Conservation (phyloP, 768 basidiomycete species). For the Tricholoma terreum region DNA sequence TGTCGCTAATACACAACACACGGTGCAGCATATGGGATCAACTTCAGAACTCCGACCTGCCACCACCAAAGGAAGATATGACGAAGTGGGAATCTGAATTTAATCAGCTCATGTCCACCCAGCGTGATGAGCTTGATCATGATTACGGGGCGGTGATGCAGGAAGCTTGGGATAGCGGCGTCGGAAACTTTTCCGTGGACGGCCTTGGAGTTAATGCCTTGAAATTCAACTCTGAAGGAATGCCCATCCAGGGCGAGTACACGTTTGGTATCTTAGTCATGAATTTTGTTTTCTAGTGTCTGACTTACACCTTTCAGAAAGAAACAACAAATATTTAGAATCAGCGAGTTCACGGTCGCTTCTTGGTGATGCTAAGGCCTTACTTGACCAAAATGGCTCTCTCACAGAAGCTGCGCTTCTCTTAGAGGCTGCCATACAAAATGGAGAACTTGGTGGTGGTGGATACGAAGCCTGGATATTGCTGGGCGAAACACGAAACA, state of each 20-base stretch:
- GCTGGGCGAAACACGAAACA: conserved; percentile 82
- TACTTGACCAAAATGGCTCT: conserved; percentile 79
- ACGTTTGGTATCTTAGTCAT: conserved; percentile 60
- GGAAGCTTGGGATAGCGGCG: conserved; percentile 58
- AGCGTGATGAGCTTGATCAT: conserved; percentile 62
- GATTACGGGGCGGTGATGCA: conserved; percentile 65
- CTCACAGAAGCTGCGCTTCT: conserved; percentile 83
- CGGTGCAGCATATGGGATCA: conserved; percentile 57
- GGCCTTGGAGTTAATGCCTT: conserved; percentile 29
- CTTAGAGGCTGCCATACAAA: conserved; percentile 88
- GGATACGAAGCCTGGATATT: conserved; percentile 92
- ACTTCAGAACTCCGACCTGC: conserved; percentile 53
- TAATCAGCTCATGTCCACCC: conserved; percentile 68
- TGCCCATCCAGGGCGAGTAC: conserved; percentile 72
- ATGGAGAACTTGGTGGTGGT: conserved; percentile 74
- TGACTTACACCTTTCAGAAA: conserved; percentile 42
- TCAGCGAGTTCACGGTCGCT: conserved; percentile 47
- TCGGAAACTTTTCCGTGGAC: conserved; percentile 41
- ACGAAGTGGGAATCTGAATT: conserved; percentile 84
- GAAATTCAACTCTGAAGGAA: conserved; percentile 68
- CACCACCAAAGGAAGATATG: conserved; percentile 59
- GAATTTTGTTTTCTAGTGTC: not conserved
- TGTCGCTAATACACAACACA: conserved; percentile 2
- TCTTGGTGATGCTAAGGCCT: conserved; percentile 69
- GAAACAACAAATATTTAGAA: conserved; percentile 68